A percentile compares a stretch with the other conserved stretches of the same genome.
Conservation (phyloP, 83 land plant species). For the Diphasiastrum complanatum region DNA sequence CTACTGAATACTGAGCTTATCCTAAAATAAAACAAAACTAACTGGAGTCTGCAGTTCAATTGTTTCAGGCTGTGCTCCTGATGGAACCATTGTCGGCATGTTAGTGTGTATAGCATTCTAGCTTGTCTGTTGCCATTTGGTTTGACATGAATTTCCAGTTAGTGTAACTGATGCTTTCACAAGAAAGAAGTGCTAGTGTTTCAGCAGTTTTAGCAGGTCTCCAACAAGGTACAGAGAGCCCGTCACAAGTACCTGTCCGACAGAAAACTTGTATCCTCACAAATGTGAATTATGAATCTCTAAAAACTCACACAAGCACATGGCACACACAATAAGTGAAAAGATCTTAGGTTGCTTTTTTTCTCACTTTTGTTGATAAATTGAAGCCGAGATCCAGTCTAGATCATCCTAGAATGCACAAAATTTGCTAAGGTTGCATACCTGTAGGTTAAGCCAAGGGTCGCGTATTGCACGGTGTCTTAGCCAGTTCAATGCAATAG, state of each 20-base stretch:
- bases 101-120: too few relatives aligned
- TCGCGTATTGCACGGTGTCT: constrained; percentile 21
- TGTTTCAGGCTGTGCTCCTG: too few relatives aligned
- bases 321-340: not conserved
- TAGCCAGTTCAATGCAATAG: constrained; percentile 35
- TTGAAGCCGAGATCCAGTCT: not conserved
- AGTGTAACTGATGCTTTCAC: too few relatives aligned
- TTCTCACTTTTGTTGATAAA: not conserved
- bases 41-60: too few relatives aligned
- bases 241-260: constrained; percentile 34
- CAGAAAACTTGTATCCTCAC: not conserved
- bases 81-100: too few relatives aligned
- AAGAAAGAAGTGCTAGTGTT: too few relatives aligned
- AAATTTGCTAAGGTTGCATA: not conserved
- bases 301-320: not conserved
- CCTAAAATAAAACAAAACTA: too few relatives aligned
- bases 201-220: constrained; percentile 29
- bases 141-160: too few relatives aligned
- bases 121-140: too few relatives aligned
- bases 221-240: constrained; percentile 39
- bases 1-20: too few relatives aligned
- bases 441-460: constrained; percentile 31
- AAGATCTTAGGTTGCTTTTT: too few relatives aligned
- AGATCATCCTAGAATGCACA: not conserved
- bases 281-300: not conserved